Evolutionary conservation across 164 flowering plant species (phyloP), one percentile per base, ranked within the genome.

Genomic region (Nelumbo lutea): DNA sequence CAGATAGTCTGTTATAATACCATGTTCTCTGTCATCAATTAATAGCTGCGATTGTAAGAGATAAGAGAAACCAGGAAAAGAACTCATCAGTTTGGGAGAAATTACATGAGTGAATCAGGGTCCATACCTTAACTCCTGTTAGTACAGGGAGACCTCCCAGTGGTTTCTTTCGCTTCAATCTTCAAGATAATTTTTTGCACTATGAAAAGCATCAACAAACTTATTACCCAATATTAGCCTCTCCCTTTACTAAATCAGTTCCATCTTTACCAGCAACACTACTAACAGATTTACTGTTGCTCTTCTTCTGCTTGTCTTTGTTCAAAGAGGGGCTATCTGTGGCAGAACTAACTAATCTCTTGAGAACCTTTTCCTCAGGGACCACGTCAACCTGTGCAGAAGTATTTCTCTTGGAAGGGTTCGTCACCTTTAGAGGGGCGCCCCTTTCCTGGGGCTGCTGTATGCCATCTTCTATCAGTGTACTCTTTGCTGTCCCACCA

Each of bases 171-270:
- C 65, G 59, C 43, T 27, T 41, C 9, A 43, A 63, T 14, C 63
- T 7, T 62, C 9, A 9, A 44, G 50, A 55, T 11, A 44, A 9
- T 9, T 42, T 11, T 47, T 68, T 56, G 67, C 11, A 41, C 44
- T 3, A 13, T 46, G 41, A 62, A 27, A 27, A 27, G 27, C 27
- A 57, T 58, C 61, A 9, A 72, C n/a, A 38, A 42, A 50, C 60
- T 56, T 14, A 44, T 42, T 75, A 86, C 70, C 88, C 83, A 68
- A 84, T 58, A 65, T 75, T 84, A 27, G 89, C 85, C 70, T 84
- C 92, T 50, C 88, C 90, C 70, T 87, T 85, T 52, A 91, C 82
- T 63, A 86, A 72, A n/a, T 68, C 77, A 67, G 75, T 82, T 59
- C 42, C 86, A 57, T 77, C 84, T 59, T 79, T 75, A 71, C 72